Percentiles rank a stretch among this genome's conserved stretches.
These are phyloP conservation scores for Fonsecaea nubica DNA, from an alignment of 2,329 filamentous ascomycete genomes.

Conservation along the genomic window DNA sequence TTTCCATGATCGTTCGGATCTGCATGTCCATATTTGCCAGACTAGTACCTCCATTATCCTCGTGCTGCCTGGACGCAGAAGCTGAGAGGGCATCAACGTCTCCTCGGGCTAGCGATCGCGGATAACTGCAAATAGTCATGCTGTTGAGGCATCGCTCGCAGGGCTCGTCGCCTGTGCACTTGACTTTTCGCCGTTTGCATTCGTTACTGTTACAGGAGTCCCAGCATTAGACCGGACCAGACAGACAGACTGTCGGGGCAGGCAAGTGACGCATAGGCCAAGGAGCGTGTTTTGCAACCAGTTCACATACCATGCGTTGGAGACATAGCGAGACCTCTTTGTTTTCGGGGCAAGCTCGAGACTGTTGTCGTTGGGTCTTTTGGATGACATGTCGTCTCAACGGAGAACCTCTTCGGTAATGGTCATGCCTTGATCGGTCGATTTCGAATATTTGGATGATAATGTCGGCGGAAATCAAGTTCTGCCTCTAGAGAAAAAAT, in stretches of 20 bases:
- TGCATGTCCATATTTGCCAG: neutral
- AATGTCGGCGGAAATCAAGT: too few species aligned
- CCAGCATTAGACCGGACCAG: too few species aligned
- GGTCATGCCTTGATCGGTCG: too few species aligned
- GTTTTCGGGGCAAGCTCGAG: neutral
- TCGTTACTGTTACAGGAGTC: conserved; percentile 62
- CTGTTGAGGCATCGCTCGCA: conserved; percentile 65
- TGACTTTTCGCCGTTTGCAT: conserved; percentile 77
- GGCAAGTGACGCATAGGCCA: neutral
- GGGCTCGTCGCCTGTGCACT: conserved; percentile 73
- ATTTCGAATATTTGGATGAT: too few species aligned
- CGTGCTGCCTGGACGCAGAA: too few species aligned
- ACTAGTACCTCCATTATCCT: neutral
- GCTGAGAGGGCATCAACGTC: neutral
- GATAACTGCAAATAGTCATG: conserved; percentile 20
- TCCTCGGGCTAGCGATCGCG: neutral
- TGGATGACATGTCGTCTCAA: neutral
- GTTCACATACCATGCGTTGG: conserved; percentile 19
- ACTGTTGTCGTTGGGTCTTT: neutral
- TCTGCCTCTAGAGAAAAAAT: too few species aligned
- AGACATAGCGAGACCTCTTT: conserved; percentile 22
- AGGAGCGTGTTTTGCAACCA: neutral
- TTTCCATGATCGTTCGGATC: neutral
- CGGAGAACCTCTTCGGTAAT: too few species aligned
- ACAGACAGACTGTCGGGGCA: neutral